These are phyloP conservation scores for Akanthomyces lecanii DNA, from an alignment of 2,329 filamentous ascomycete species.

Conservation along the genomic window DNA sequence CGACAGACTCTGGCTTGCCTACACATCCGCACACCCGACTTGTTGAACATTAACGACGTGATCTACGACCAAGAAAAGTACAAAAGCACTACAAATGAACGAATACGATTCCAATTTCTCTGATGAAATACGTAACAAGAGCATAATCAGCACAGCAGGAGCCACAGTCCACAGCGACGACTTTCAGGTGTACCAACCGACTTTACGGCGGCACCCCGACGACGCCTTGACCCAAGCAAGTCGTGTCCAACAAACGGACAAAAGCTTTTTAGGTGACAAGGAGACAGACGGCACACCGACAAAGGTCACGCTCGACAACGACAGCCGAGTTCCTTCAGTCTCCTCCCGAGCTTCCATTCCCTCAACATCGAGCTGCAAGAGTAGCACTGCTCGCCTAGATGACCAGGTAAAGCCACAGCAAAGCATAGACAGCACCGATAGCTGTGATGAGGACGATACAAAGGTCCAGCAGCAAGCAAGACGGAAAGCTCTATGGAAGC, in stretches of 20 bases:
- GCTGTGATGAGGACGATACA: neutral
- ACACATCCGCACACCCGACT: neutral
- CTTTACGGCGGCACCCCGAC: neutral
- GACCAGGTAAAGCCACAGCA: neutral
- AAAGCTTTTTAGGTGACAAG: neutral
- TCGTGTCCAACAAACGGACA: neutral
- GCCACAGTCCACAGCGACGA: constrained; percentile 17
- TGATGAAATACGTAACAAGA: too few species aligned
- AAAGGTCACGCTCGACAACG: neutral
- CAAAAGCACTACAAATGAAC: neutral
- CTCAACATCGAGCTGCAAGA: constrained; percentile 8
- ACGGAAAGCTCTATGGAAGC: neutral
- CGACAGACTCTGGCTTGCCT: too few species aligned
- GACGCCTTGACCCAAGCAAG: neutral
- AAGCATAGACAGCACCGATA: neutral
- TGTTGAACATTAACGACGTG: neutral
- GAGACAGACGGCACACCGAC: too few species aligned
- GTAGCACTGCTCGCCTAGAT: neutral
- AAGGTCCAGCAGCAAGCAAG: neutral
- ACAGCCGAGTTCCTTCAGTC: constrained; percentile 11
- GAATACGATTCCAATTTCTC: neutral
- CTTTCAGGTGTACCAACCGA: neutral
- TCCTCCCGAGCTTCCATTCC: neutral
- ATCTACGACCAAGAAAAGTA: neutral
- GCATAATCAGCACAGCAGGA: neutral